Conservation (phyloP, 73 alveolate species). For the Tetrahymena malaccensis region DNA sequence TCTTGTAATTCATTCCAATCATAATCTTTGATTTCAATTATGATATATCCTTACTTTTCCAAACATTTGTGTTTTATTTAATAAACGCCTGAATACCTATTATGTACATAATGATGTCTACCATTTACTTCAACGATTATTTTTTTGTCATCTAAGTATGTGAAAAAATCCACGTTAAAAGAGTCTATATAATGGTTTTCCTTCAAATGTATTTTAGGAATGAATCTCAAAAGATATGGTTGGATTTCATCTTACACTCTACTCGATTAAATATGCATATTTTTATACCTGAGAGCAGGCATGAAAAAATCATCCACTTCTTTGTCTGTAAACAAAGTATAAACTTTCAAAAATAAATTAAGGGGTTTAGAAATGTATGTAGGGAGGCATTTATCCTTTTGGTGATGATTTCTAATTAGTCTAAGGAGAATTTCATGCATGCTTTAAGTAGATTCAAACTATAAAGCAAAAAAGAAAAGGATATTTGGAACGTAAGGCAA, state of each 20-base stretch:
- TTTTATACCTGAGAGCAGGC: not conserved
- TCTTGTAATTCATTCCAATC: not conserved
- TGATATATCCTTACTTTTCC: not conserved
- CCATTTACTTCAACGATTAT: not conserved
- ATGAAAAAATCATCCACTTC: not conserved
- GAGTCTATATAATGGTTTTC: not conserved
- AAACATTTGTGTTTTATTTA: not conserved
- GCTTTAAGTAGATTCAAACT: not conserved
- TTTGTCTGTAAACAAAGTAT: not conserved
- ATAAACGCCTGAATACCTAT: not conserved
- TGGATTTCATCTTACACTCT: not conserved
- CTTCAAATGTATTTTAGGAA: not conserved
- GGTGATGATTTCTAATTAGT: not conserved
- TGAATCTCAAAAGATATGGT: not conserved
- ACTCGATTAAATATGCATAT: not conserved
- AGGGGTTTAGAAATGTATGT: not conserved
- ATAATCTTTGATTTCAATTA: not conserved
- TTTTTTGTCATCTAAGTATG: not conserved
- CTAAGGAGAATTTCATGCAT: not conserved
- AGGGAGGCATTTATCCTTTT: not conserved
- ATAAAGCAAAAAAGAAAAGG: not conserved
- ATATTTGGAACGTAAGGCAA: not conserved
- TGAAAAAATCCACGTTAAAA: not conserved
- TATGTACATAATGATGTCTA: not conserved
- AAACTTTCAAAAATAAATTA: not conserved